Evolutionary conservation across 2,329 filamentous ascomycete genomes (phyloP), one percentile per base, ranked within the genome.

Genomic region (Zymoseptoria brevis): DNA sequence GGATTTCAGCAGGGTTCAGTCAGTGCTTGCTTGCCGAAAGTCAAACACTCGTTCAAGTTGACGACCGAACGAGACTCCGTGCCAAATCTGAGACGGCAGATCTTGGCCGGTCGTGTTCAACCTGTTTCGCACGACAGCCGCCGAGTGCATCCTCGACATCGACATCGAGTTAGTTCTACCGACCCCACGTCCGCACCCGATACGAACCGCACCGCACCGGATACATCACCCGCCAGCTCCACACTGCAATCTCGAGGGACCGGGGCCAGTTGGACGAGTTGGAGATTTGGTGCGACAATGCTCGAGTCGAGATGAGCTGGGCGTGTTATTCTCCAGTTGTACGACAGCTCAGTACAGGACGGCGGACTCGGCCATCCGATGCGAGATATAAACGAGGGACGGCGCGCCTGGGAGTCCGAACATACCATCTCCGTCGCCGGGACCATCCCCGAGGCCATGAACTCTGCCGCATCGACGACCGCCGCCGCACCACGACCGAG

Each of bases 381-480:
- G 50, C 50, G 16, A 19, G 16, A 61, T 56, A 59, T 64, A 53
- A 62, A 58, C 26, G 57, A 62, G 56, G 56, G 61, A 48, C 51
- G 56, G 55, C 62, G 58, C 45, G 62, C 54, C 58, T 66, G 62
- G 62, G 56, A 59, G 54, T 56, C 57, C 35, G 60, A 67, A 57
- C 60, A 62, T 54, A 60, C 56, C 2, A 53, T 64, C 26, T 64
- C 63, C 22, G 63, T 69, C 57, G 65, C 63, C 59, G 66, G 66
- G 58, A 60, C 65, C 57, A 62, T 69, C 52, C 45, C 51, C 41
- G 64, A 69, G 62, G 67, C 68, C 59, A 68, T 69, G 67, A 57
- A 62, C 61, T 63, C 63, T 19, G 48, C 57, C 50, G 53, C 19
- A 21, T 24, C 48, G 35, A 45, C 35, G 16, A 45, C 35, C 35